Evolutionary conservation across 169 alveolate genomes (phyloP).

Genomic region (Blepharisma undulans): DNA sequence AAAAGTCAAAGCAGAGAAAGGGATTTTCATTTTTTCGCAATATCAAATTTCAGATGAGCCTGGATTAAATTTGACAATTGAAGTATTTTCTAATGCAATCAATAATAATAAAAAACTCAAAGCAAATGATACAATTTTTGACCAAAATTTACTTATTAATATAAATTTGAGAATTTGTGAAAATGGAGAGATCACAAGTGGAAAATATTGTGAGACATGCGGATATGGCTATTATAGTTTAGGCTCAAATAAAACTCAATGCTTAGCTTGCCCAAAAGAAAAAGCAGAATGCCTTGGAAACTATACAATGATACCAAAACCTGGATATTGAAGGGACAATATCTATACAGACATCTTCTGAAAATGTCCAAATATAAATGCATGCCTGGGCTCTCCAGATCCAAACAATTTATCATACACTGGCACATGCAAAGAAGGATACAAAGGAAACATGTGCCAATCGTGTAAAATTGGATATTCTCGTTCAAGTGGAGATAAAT

Average conservation of each 20-base stretch:
- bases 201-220: background rate
- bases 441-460: background rate
- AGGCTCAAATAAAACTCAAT: conserved; percentile 15
- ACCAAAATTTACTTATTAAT: background rate
- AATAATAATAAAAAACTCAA: background rate
- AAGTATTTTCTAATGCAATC: background rate
- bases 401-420: background rate
- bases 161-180: background rate
- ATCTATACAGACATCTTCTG: conserved; percentile 37
- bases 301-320: conserved; percentile 45
- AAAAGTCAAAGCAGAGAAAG: background rate
- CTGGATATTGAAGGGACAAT: conserved; percentile 61
- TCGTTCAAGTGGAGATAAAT: background rate
- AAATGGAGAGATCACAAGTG: background rate
- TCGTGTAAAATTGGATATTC: background rate
- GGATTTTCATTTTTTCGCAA: background rate
- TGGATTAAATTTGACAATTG: background rate
- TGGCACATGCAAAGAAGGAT: conserved; percentile 6
- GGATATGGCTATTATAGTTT: background rate
- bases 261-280: conserved; percentile 9
- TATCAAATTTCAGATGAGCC: background rate
- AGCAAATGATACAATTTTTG: background rate
- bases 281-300: conserved; percentile 61
- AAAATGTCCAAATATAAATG: conserved; percentile 38
- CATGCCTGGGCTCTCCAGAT: conserved; percentile 52